Evolutionary conservation across 208 protist species (phyloP), one percentile per base, ranked within the genome.

Genomic region (Kentomonas sorsogonicus): DNA sequence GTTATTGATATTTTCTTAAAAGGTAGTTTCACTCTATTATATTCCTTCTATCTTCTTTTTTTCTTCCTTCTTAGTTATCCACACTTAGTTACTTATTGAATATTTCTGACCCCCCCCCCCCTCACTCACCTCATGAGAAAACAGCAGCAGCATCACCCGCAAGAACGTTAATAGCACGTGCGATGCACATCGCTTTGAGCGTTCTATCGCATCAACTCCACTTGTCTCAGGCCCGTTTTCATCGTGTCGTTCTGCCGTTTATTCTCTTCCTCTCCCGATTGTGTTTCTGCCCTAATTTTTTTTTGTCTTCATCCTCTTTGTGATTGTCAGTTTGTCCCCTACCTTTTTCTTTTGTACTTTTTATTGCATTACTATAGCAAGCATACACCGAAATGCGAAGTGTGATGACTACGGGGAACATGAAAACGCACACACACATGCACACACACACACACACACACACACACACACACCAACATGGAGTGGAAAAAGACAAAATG

Each of bases 21-120:
- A 29, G 3, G 2, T 57, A 27, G 62, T 67, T 50, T 58, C 64
- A 36, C 40, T 38, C 34, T 25, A 45, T 62, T 98, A 96, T 60
- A 59, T 96, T n/a, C 97, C 96, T 75, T 54, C 22, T 27, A 38
- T 70, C 48, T 64, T 51, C 48, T 63, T 54, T 59, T 63, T 65
- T 63, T 55, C 46, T 15, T 25, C 39, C 58, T 51, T 51, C 61
- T 29, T 51, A 43, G n/a, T 60, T 46, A 18, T n/a, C 5, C 9
- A 16, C 47, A 15, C 5, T 15, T 38, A 5, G 11, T 11, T 38
- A 38, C 5, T 11, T 38, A 11, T 38, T 38, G 5, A 38, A 5
- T 38, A n/a, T n/a, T n/a, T n/a, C n/a, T n/a, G n/a, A n/a, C n/a
- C n/a, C n/a, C n/a, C n/a, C n/a, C n/a, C n/a, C n/a, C n/a, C n/a